A percentile compares a stretch with the other conserved stretches of the same genome.
These are phyloP conservation scores for Millerozyma miso DNA, from an alignment of 805 yeast genomes.

Conservation along the genomic window DNA sequence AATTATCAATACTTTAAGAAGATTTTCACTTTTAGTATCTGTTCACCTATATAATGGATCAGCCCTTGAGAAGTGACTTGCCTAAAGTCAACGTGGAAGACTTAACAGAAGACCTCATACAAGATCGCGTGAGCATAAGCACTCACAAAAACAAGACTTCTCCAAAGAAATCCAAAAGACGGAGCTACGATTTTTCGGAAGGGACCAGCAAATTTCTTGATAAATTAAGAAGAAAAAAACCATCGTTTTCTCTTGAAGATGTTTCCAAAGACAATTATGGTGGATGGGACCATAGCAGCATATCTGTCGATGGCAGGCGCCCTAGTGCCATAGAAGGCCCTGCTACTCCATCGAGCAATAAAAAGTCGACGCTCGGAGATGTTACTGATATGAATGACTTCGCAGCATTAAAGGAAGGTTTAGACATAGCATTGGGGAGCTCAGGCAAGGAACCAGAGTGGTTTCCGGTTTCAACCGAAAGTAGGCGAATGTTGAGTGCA, in stretches of 20 bases:
- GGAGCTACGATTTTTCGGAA: background rate
- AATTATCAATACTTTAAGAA: no score
- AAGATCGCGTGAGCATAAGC: background rate
- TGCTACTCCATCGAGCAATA: constrained; percentile 1
- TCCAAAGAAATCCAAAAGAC: background rate
- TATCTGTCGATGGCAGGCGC: background rate
- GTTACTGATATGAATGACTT: constrained; percentile 26
- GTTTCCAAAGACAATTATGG: background rate
- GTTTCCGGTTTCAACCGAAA: constrained; percentile 20
- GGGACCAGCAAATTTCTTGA: background rate
- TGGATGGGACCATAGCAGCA: background rate
- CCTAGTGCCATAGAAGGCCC: background rate
- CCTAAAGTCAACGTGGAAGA: background rate
- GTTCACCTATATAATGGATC: background rate
- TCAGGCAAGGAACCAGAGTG: constrained; percentile 20
- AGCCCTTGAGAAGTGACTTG: background rate
- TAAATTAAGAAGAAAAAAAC: background rate
- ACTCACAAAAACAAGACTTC: background rate
- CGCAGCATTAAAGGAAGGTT: constrained; percentile 29
- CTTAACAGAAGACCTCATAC: background rate
- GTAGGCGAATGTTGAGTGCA: background rate
- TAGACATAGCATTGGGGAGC: constrained; percentile 32
- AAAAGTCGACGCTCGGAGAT: constrained; percentile 16
- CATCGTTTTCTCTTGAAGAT: background rate
- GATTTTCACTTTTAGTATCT: background rate